Base-by-base conservation (phyloP, 495 filamentous ascomycete genomes). In the Hyaloscypha hepaticicola region DNA sequence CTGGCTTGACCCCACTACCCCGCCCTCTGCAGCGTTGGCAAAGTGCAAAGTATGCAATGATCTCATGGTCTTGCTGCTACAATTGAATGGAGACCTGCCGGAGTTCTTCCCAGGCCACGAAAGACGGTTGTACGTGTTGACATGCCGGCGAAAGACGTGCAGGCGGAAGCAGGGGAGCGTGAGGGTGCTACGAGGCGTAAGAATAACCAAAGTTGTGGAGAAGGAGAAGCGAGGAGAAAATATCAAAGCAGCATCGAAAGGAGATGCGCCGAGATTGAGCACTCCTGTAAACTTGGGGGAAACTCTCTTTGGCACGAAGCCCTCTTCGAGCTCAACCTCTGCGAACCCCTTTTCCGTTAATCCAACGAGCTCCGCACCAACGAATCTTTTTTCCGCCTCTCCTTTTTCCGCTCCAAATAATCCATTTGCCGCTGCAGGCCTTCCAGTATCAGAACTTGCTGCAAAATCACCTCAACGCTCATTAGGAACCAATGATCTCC, bases 1-100 rank as follows among this genome's bases (percentile, higher is more conserved):
- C 77, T 99, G 94, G 94, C 76, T 94, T 9, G 87, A 91, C 64
- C 76, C 83, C 3, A 76, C 73, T 58, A 83, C 81, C 41, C 81
- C 90, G 14, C 90, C 93, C n/a, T 88, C 90, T 2, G 89, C 90
- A 22, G 81, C 87, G 0, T 83, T 96, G 5, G 92, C 89, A 33
- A 89, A 87, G 77, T 99, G 95, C 80, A 93, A 90, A 75, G 83
- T 90, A 67, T 99, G 95, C 83, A 92, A 92, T 63, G 82, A 83
- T 31, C 75, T 91, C 48, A 93, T 97, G 88, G 82, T 86, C 0
- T 81, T 97, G 4, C 84, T 98, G 14, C 83, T 99, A 49, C 92
- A 98, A 75, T 81, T 99, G 50, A 91, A 99, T 76, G 94, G 87
- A 70, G 93, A 96, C 65, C 80, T 99, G 41, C 93, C 91, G 22